Conservation (phyloP, 2,329 filamentous ascomycete species). For the Ceratocystiopsis minuta region DNA sequence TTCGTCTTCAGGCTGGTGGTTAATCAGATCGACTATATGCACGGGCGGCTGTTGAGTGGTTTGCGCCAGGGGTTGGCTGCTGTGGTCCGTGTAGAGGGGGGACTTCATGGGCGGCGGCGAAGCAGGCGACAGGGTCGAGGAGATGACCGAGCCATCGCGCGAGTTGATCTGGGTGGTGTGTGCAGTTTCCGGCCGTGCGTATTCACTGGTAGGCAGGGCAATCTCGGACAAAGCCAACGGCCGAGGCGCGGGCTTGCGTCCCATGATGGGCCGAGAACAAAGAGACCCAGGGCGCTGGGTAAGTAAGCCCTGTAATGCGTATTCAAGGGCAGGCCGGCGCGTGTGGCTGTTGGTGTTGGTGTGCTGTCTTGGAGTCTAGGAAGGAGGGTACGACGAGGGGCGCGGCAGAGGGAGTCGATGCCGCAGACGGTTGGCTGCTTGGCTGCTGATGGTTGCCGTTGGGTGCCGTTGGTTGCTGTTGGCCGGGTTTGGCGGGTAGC, state of each 20-base stretch:
- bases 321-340: no score
- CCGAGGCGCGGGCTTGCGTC: constrained; percentile 39
- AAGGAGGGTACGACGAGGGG: no score
- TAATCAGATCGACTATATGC: constrained; percentile 17
- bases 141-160: constrained; percentile 17
- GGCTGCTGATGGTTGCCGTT: no score
- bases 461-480: no score
- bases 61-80: constrained; percentile 10
- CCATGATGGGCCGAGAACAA: constrained; percentile 22
- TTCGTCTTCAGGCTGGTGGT: constrained; percentile 9
- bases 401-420: no score
- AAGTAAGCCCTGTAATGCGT: no score
- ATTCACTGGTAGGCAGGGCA: constrained; percentile 11
- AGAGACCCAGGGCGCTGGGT: not conserved
- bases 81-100: constrained; percentile 25
- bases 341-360: not conserved
- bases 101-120: constrained; percentile 18
- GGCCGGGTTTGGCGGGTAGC: no score
- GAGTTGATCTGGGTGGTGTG: constrained; percentile 16
- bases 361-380: no score
- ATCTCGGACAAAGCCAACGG: constrained; percentile 30
- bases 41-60: constrained; percentile 6
- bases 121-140: constrained; percentile 17
- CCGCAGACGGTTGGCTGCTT: no score
- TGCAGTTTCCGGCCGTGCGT: constrained; percentile 17